phyloP scores from a whole-genome alignment of 208 protist genomes.

The Herpetomonas muscarum region DNA sequence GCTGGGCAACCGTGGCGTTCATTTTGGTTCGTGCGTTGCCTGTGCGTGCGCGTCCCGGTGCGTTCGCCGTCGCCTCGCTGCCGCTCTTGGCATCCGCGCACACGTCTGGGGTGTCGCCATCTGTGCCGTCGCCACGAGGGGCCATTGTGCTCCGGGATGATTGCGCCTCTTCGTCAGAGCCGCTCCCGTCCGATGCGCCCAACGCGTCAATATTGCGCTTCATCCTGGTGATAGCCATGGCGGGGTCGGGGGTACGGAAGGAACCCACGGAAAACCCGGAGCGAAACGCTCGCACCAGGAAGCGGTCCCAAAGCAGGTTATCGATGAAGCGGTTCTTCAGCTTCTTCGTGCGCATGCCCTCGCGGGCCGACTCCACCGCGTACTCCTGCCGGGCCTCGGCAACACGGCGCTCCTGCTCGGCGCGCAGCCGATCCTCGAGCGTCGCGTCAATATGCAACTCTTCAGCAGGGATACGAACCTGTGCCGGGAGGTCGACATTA shows the following conservation, averaged over 20 bases:
- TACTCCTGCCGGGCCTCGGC: conserved; percentile 66
- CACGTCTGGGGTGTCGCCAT: conserved; percentile 4
- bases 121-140: conserved; percentile 8
- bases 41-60: neutral
- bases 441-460: conserved; percentile 89
- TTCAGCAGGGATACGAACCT: conserved; percentile 34
- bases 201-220: conserved; percentile 62
- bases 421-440: conserved; percentile 55
- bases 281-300: conserved; percentile 82
- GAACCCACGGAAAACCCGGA: conserved; percentile 73
- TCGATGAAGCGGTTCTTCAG: conserved; percentile 85
- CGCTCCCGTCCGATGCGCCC: conserved; percentile 30
- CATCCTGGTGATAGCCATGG: conserved; percentile 30
- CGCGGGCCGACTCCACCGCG: conserved; percentile 77
- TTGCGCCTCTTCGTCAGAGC: conserved; percentile 22
- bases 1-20: conserved; percentile 67
- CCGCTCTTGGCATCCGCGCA: neutral
- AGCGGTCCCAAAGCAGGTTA: conserved; percentile 88
- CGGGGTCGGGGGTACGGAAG: conserved; percentile 83
- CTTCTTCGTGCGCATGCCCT: conserved; percentile 84
- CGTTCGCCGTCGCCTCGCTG: conserved; percentile 1
- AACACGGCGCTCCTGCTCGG: conserved; percentile 68
- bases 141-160: neutral
- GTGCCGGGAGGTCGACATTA: conserved; percentile 61
- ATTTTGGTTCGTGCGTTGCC: conserved; percentile 17